Base-by-base conservation (phyloP, 805 yeast species). In the Trichomonascus vanleenenianus region DNA sequence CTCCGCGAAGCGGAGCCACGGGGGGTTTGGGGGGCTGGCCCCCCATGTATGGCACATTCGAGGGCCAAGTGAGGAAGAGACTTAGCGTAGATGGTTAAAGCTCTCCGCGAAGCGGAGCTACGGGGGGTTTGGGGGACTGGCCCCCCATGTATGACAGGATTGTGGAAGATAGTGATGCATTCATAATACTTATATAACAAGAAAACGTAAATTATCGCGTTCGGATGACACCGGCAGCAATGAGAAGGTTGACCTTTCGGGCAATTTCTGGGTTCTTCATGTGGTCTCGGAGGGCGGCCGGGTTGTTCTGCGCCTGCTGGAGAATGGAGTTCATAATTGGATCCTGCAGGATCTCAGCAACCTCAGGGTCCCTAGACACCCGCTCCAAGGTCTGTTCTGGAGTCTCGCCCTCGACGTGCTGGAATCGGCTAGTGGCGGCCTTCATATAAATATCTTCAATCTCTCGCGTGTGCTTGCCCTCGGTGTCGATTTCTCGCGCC, bases 181-280 rank as follows among this genome's bases (percentile, higher is more conserved):
- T 22, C 27, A 8, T 22, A 22, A 22, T 22, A 22, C 27, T 22
- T 5, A 22, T 22, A 22, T 22, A 22, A 22, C 27, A 22, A 22
- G 27, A 22, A 22, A 22, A 8, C 27, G 8, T 10, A 16, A 5
- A 18, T 54, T 65, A 82, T 62, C 95, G 81, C 30, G 95, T 87
- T 64, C 96, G 83, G 60, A 93, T 89, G 46, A 93, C 85, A 65
- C 99, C 99, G 15, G 97, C 96, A 46, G 97, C 96, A 63, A 89
- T 83, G 65, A 93, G 76, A 56, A 84, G 75, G 65, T 84, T 83
- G 57, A 93, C 81, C 78, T 93, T 93, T 65, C 81, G 82, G 61
- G 81, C 78, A 42, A 93, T 85, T 50, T 81, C 94, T 35, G 98
- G 97, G 68, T 93, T 93, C 74, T 79, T 85, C 96, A 93, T 88